Evolutionary conservation across 23 red algal genomes (phyloP).

Genomic region (Gracilaria caudata): DNA sequence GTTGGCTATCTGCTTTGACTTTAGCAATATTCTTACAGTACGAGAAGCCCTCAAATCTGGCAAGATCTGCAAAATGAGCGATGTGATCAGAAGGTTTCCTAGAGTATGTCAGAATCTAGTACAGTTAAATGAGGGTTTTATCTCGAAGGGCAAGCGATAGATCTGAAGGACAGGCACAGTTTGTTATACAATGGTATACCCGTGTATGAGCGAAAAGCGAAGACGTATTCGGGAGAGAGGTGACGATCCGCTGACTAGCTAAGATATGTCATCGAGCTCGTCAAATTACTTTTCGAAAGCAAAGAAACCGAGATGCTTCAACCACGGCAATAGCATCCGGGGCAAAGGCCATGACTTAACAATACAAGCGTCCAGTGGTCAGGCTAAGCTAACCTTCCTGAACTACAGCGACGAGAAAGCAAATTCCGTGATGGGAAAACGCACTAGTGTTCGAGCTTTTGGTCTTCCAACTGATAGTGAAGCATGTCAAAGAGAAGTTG

Average conservation of each 20-base stretch:
- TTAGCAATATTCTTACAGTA: neutral
- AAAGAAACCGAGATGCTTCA: neutral
- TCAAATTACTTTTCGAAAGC: slow-evolving; percentile 41
- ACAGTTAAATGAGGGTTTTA: slow-evolving; percentile 25
- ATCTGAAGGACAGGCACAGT: slow-evolving; percentile 17
- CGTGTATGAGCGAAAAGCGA: slow-evolving; percentile 9
- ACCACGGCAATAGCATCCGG: neutral
- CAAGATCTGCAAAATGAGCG: slow-evolving; percentile 49
- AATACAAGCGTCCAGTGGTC: slow-evolving; percentile 25
- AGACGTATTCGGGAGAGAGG: slow-evolving; percentile 13
- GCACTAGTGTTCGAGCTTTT: slow-evolving; percentile 54
- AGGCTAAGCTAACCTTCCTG: slow-evolving; percentile 27
- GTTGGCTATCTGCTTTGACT: slow-evolving; percentile 29
- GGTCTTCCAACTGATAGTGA: slow-evolving; percentile 41
- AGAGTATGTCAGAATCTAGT: slow-evolving; percentile 21
- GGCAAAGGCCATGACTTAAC: neutral
- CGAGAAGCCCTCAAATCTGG: slow-evolving; percentile 28
- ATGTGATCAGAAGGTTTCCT: slow-evolving; percentile 31
- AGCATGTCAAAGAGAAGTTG: slow-evolving; percentile 22
- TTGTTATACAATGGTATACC: slow-evolving; percentile 14
- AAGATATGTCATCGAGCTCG: slow-evolving; percentile 40
- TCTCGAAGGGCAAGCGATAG: slow-evolving; percentile 19
- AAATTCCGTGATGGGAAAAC: slow-evolving; percentile 72
- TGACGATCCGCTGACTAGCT: neutral
- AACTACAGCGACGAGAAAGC: slow-evolving; percentile 82